Evolutionary conservation across 805 yeast genomes (phyloP).

Genomic region (Myxozyma kluyveri): DNA sequence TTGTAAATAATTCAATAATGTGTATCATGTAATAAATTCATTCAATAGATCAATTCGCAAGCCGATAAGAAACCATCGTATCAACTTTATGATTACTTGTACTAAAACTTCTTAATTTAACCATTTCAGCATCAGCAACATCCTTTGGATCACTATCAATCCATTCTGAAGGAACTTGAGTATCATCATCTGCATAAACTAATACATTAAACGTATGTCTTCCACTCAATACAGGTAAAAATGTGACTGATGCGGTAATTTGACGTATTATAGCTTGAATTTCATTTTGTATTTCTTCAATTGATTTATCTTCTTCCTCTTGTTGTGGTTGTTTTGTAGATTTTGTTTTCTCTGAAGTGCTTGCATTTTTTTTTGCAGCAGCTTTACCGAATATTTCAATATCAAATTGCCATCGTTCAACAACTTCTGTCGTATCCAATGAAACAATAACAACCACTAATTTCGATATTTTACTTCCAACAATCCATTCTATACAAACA

Average conservation of each 20-base stretch:
- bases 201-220: constrained; percentile 77
- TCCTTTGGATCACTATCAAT: constrained; percentile 67
- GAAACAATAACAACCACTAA: constrained; percentile 71
- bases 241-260: constrained; percentile 82
- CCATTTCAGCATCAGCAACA: constrained; percentile 60
- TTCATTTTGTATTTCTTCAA: constrained; percentile 60
- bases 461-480: constrained; percentile 62
- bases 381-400: constrained; percentile 44
- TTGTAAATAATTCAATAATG: too few relatives aligned
- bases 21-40: too few relatives aligned
- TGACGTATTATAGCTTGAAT: constrained; percentile 86
- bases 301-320: constrained; percentile 35
- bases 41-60: constrained; percentile 25
- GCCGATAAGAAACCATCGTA: constrained; percentile 62
- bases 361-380: background rate
- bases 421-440: constrained; percentile 61
- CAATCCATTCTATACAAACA: constrained; percentile 58
- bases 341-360: constrained; percentile 2
- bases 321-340: constrained; percentile 18
- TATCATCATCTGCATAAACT: constrained; percentile 66
- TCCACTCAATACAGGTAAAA: constrained; percentile 69
- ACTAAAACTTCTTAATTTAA: constrained; percentile 63
- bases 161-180: constrained; percentile 79
- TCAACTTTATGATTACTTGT: constrained; percentile 71
- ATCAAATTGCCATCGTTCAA: constrained; percentile 86